phyloP scores from a whole-genome alignment of 768 basidiomycete species.

The Lyophyllum atratum region DNA sequence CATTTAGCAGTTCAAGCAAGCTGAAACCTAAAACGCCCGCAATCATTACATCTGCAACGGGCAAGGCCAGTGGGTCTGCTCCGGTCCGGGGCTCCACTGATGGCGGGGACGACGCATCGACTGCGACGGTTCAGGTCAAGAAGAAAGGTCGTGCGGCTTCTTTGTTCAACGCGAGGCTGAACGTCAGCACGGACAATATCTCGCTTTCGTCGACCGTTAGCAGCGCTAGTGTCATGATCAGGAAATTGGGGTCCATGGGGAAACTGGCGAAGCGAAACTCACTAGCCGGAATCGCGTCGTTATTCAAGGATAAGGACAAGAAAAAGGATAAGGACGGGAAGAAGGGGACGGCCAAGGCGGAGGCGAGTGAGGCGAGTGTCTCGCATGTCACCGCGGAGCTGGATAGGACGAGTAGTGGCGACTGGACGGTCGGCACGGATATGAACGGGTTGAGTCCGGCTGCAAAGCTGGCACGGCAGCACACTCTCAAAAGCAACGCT shows the following conservation, averaged over 20 bases:
- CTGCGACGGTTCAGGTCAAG: constrained; percentile 56
- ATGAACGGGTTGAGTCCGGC: constrained; percentile 86
- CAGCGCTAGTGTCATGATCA: constrained; percentile 93
- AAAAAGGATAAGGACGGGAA: constrained; percentile 50
- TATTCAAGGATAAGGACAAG: constrained; percentile 89
- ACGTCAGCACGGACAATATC: constrained; percentile 92
- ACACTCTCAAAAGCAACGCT: constrained; percentile 87
- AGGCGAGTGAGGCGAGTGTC: constrained; percentile 62
- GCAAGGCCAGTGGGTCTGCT: constrained; percentile 18
- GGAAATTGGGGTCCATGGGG: constrained; percentile 91
- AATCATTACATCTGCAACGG: constrained; percentile 29
- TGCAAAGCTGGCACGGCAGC: constrained; percentile 85
- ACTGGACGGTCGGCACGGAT: constrained; percentile 60
- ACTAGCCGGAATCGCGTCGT: constrained; percentile 85
- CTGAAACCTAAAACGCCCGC: constrained; percentile 35
- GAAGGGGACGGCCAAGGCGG: constrained; percentile 54
- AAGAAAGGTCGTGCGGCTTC: constrained; percentile 73
- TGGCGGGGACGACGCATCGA: constrained; percentile 40
- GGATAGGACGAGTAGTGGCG: constrained; percentile 57
- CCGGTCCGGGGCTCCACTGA: constrained; percentile 27
- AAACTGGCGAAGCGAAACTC: constrained; percentile 89
- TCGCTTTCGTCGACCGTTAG: constrained; percentile 93
- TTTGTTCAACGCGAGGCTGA: constrained; percentile 86
- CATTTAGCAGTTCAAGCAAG: constrained; percentile 29
- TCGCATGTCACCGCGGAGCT: constrained; percentile 86